Evolutionary conservation across 2,329 filamentous ascomycete genomes (phyloP), one percentile per base, ranked within the genome.

Genomic region (Cryphonectria carpinicola): DNA sequence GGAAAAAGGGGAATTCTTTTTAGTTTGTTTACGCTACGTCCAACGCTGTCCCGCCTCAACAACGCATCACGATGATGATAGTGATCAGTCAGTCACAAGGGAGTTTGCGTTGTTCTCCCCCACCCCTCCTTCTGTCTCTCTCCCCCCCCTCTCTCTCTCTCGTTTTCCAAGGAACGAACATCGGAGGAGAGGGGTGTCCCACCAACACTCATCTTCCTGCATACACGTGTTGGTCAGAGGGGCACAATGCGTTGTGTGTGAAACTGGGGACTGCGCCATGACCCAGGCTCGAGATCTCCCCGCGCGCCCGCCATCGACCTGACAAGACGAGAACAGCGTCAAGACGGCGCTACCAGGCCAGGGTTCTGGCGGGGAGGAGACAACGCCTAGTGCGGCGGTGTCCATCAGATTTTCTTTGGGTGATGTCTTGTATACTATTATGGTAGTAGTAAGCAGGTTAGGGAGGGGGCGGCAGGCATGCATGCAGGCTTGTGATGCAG

Each of bases 281-380:
- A 28, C 46, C 46, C 6, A 25, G 17, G n/a, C 64, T 64, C 68
- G 61, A 63, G 43, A 71, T 67, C 56, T 68, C 64, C 54, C 63
- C 62, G 56, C 66, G 43, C 58, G 52, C 46, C 37, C n/a, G 61
- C 49, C 65, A 68, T 67, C 65, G 69, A 54, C 65, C 65, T n/a
- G 46, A 46, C 67, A 66, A 25, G 35, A 39, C 46, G 60, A 58
- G 32, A 56, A 46, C 46, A 35, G 6, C 19, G 17, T 37, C 43
- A 19, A 14, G 43, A 39, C 61, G 19, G 58, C 35, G 65, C 54
- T 61, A 61, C 66, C 65, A 65, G 32, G 56, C 66, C 65, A 67
- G 32, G 56, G 66, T 43, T 37, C 37, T 46, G 3, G 58, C 11
- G 58, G 37, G 58, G n/a, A 22, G 32, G 32, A 32, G 32, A 49